phyloP scores from a whole-genome alignment of 1,139 yeast genomes.

The Sugiyamaella pinicola region DNA sequence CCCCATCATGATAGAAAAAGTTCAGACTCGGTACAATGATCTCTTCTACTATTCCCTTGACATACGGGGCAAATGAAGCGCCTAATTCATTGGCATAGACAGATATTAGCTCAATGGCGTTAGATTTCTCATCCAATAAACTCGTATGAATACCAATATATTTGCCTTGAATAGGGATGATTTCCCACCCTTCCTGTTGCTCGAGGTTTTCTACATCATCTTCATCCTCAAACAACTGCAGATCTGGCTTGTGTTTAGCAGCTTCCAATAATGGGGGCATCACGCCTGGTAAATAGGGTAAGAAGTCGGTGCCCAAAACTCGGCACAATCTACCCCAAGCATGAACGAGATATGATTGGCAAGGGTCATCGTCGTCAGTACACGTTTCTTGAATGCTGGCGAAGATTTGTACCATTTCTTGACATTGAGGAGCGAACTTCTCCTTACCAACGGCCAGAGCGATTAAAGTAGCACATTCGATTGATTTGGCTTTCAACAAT shows the following conservation, averaged over 20 bases:
- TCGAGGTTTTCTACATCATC: constrained; percentile 82
- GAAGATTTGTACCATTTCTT: constrained; percentile 71
- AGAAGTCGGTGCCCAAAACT: constrained; percentile 79
- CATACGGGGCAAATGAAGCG: constrained; percentile 81
- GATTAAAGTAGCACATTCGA: constrained; percentile 91
- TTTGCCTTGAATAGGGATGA: constrained; percentile 86
- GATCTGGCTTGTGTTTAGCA: constrained; percentile 89
- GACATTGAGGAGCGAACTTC: constrained; percentile 75
- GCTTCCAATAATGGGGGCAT: constrained; percentile 83
- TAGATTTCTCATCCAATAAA: constrained; percentile 84
- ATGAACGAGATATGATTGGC: constrained; percentile 82
- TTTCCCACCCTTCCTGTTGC: constrained; percentile 94
- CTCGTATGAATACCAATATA: constrained; percentile 95
- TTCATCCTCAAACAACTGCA: constrained; percentile 81
- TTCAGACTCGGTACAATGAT: constrained; percentile 86
- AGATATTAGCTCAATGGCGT: constrained; percentile 85
- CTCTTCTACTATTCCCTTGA: constrained; percentile 72
- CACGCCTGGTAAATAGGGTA: constrained; percentile 86
- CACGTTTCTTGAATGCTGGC: constrained; percentile 62
- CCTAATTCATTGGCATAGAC: constrained; percentile 87
- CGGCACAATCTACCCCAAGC: constrained; percentile 96
- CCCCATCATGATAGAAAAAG: constrained; percentile 92
- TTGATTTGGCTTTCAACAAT: constrained; percentile 84
- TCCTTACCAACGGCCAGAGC: constrained; percentile 97
- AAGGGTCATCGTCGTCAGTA: constrained; percentile 70